These are phyloP conservation scores for Rutidosis leptorrhynchoides DNA, from an alignment of 129 eudicot species.

Conservation along the genomic window DNA sequence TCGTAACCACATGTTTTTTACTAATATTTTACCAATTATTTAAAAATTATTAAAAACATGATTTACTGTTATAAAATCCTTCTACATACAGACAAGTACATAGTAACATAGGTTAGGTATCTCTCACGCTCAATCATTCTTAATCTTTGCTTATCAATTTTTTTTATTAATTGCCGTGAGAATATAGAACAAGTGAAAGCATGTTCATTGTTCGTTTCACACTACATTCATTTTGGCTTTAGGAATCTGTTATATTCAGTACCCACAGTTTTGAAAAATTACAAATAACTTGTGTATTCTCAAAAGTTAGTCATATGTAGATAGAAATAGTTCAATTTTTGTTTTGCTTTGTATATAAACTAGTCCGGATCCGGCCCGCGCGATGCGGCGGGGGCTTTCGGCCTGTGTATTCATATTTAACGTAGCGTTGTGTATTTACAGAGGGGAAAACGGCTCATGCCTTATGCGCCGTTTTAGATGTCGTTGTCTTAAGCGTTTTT, in stretches of 20 bases:
- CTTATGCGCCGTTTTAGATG: too few relatives aligned
- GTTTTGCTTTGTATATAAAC: background rate
- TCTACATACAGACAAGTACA: background rate
- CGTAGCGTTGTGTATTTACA: too few relatives aligned
- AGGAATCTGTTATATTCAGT: background rate
- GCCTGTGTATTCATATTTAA: too few relatives aligned
- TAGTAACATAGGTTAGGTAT: background rate
- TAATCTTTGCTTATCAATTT: background rate
- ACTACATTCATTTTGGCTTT: conserved; percentile 11
- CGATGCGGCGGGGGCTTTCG: too few relatives aligned
- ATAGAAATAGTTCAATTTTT: background rate
- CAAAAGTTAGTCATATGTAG: background rate
- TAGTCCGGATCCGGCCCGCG: too few relatives aligned
- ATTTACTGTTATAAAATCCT: too few relatives aligned
- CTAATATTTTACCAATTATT: too few relatives aligned
- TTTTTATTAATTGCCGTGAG: background rate
- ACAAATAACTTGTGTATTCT: background rate
- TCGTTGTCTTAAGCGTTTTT: too few relatives aligned
- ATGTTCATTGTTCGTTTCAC: conserved; percentile 17
- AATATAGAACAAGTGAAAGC: background rate
- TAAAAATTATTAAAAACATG: too few relatives aligned
- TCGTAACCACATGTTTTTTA: too few relatives aligned
- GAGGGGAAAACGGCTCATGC: too few relatives aligned
- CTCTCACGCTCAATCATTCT: background rate
- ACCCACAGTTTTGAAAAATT: conserved; percentile 6